Base-by-base conservation (phyloP, 2,329 filamentous ascomycete species). In the Lecanicillium sp. region DNA sequence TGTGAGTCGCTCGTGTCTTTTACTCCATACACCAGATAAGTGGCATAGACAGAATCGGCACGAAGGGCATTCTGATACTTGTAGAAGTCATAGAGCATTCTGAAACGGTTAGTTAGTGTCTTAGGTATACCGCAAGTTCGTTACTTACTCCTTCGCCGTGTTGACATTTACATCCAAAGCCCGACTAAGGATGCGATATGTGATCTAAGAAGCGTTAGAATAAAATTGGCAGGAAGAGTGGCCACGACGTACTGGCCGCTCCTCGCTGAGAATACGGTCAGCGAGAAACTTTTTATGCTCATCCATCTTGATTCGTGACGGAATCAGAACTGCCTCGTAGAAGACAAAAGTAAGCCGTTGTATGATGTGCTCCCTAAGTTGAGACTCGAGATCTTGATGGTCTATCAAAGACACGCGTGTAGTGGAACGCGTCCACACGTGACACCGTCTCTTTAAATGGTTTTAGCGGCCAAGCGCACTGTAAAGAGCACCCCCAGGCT, bases 41-140 rank as follows among this genome's bases (percentile, higher is more conserved):
- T 96, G 37, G 91, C 93, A 68, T 94, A 81, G n/a, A 96, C 73
- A 21, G 81, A 84, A 19, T 81, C 78, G 0, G 86, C 75, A 52
- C 82, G 85, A 64, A 85, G 87, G 47, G 72, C 74, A 65, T 90
- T 95, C 62, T 95, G 86, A 49, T 75, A 79, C 53, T 77, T 74
- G 64, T 96, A 81, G 56, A 95, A 97, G 26, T 95, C 87, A 66
- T 81, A 94, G 14, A 90, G 80, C 79, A 93, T 94, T 64, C 85
- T 95, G 2, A 14, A 14, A 5, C 5, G 4, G 26, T 15, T n/a
- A 47, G 27, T n/a, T 29, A 47, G 5, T 24, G 87, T 90, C 60
- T 90, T 44, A 10, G 51, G 44, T n/a, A 60, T 10, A 21, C 32
- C 6, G 1, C 12, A 20, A 17, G 30, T 8, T 2, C 17, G 5